These are phyloP conservation scores for Candida sp. DNA, from an alignment of 1,139 yeast genomes.

Conservation along the genomic window DNA sequence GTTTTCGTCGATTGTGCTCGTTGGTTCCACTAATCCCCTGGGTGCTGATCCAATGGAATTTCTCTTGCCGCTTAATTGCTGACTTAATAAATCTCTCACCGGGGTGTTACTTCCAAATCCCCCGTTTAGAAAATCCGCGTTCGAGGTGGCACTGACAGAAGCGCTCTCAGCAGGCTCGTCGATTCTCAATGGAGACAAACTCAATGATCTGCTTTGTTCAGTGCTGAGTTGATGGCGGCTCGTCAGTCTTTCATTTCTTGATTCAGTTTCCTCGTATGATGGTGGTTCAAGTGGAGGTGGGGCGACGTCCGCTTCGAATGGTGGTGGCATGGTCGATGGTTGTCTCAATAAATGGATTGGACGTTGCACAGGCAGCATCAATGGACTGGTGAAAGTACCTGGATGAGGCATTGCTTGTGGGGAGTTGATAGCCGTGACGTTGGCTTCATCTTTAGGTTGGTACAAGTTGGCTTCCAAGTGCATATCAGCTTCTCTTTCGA, in stretches of 20 bases:
- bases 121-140: neutral
- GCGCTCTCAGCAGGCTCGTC: slow-evolving; percentile 10
- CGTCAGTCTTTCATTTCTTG: slow-evolving; percentile 9
- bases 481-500: slow-evolving; percentile 35
- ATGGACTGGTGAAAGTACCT: slow-evolving; percentile 36
- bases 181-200: slow-evolving; percentile 18
- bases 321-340: slow-evolving; percentile 48
- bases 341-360: slow-evolving; percentile 40
- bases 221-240: slow-evolving; percentile 12
- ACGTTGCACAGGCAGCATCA: slow-evolving; percentile 37
- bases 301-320: slow-evolving; percentile 38
- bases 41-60: neutral
- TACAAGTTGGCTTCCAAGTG: slow-evolving; percentile 65
- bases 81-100: slow-evolving; percentile 22
- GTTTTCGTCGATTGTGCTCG: neutral
- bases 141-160: neutral
- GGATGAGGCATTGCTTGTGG: slow-evolving; percentile 63
- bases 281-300: slow-evolving; percentile 35
- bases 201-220: slow-evolving; percentile 7
- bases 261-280: slow-evolving; percentile 35
- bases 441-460: slow-evolving; percentile 47
- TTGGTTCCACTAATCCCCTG: neutral
- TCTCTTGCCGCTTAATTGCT: slow-evolving; percentile 16
- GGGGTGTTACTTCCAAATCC: slow-evolving; percentile 17
- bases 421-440: slow-evolving; percentile 44